Base-by-base conservation (phyloP, 2,329 filamentous ascomycete species). In the Stromatinia cepivora region DNA sequence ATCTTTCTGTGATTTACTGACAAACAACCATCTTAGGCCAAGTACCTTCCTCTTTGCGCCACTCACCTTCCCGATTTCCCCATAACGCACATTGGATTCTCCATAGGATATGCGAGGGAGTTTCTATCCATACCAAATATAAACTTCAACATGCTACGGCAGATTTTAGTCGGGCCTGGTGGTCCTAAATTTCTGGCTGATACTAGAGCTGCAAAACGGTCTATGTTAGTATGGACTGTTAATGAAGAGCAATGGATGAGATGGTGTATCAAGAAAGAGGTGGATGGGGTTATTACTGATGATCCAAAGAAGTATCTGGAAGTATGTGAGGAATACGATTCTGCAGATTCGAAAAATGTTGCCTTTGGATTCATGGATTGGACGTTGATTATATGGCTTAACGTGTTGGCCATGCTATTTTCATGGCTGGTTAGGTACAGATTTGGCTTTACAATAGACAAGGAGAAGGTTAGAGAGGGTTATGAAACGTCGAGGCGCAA, bases 221-320 rank as follows among this genome's bases (percentile, higher is more conserved):
- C 86, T 5, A 82, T 97, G 6, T 89, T 90, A 75, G 86, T 88
- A 0, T 98, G 94, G 94, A 97, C 94, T 0, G 91, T 97, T 64
- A 97, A 98, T 78, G 86, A 90, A 20, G 85, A 87, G 72, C 83
- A 84, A 63, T 86, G 88, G 80, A 97, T 98, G 94, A 85, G 88
- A 75, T 97, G 93, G 92, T 86, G 88, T 72, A 87, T 97, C 46
- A 80, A 83, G 39, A 81, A 86, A 54, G 75, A 75, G 36, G 81
- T 97, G 1, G 92, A 97, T 74, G 94, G 92, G 0, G 90, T 97
- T 6, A 89, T 97, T 66, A 97, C 93, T 0, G 94, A 97, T 77
- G 89, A 97, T 74, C 92, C 92, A 1, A 85, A 85, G 77, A 79
- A 85, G 73, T 94, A 89, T 76, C 77, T 88, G 34, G 85, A 90